Percentiles rank a stretch among this genome's conserved stretches.
These are phyloP conservation scores for Starmerella gropengiesseri DNA, from an alignment of 805 yeast genomes.

Conservation along the genomic window DNA sequence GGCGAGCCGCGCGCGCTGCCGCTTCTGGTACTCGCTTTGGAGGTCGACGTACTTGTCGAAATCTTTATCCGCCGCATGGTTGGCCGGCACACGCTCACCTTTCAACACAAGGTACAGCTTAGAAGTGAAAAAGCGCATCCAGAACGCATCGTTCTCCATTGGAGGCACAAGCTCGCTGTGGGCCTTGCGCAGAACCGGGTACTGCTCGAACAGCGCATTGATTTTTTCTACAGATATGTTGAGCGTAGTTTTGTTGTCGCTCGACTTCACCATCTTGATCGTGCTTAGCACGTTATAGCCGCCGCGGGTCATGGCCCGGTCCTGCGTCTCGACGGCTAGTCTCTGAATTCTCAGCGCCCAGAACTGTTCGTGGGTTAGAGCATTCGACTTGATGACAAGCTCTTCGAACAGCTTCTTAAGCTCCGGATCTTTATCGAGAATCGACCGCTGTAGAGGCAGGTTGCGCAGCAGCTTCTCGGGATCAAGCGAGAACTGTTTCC, in stretches of 20 bases:
- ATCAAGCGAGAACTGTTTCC: slow-evolving; percentile 35
- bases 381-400: slow-evolving; percentile 64
- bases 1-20: slow-evolving; percentile 27
- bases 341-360: slow-evolving; percentile 77
- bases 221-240: slow-evolving; percentile 85
- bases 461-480: slow-evolving; percentile 53
- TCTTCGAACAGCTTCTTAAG: slow-evolving; percentile 70
- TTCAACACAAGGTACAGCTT: slow-evolving; percentile 74
- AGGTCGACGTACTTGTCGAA: slow-evolving; percentile 72
- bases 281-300: slow-evolving; percentile 90
- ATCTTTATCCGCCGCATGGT: slow-evolving; percentile 72
- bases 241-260: slow-evolving; percentile 88
- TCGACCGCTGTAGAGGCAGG: slow-evolving; percentile 63
- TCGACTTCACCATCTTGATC: slow-evolving; percentile 83
- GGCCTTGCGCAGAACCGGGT: slow-evolving; percentile 82
- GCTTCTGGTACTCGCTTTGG: slow-evolving; percentile 48
- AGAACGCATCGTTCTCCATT: slow-evolving; percentile 79
- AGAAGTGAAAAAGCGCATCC: slow-evolving; percentile 92
- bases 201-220: slow-evolving; percentile 78
- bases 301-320: slow-evolving; percentile 75
- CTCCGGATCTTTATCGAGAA: slow-evolving; percentile 56
- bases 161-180: slow-evolving; percentile 86
- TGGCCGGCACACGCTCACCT: slow-evolving; percentile 71
- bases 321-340: slow-evolving; percentile 74
- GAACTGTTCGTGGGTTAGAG: slow-evolving; percentile 69